Conservation (phyloP, 768 basidiomycete genomes). For the Russula griseocarnosa region DNA sequence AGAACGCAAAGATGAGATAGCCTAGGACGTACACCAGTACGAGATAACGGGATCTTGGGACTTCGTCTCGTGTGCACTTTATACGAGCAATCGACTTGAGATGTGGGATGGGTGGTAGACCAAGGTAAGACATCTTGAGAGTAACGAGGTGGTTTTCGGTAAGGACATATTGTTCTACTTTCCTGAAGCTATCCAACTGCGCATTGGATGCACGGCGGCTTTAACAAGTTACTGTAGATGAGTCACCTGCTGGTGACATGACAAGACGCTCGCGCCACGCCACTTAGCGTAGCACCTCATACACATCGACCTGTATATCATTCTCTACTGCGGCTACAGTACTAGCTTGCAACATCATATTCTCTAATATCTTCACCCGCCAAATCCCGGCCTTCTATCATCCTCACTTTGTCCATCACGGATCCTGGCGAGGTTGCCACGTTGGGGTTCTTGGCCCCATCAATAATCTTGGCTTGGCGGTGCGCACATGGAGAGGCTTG, state of each 20-base stretch:
- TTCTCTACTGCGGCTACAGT: neutral
- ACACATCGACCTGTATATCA: neutral
- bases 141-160: neutral
- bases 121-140: conserved; percentile 38
- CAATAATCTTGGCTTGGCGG: neutral
- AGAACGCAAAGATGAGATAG: conserved; percentile 2
- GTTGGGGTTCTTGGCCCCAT: conserved; percentile 15
- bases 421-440: conserved; percentile 10
- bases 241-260: neutral
- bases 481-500: neutral
- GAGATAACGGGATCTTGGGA: conserved; percentile 80
- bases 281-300: neutral
- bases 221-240: no score
- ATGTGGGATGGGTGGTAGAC: conserved; percentile 55
- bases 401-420: conserved; percentile 24
- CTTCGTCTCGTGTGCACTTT: conserved; percentile 85
- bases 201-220: neutral
- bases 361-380: neutral
- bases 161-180: neutral
- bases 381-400: conserved; percentile 17
- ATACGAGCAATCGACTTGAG: conserved; percentile 70
- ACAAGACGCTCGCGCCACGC: neutral
- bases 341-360: neutral
- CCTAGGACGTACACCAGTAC: conserved; percentile 81
- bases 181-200: neutral